Evolutionary conservation across 139 green algal species (phyloP).

Genomic region (Micractinium conductrix): DNA sequence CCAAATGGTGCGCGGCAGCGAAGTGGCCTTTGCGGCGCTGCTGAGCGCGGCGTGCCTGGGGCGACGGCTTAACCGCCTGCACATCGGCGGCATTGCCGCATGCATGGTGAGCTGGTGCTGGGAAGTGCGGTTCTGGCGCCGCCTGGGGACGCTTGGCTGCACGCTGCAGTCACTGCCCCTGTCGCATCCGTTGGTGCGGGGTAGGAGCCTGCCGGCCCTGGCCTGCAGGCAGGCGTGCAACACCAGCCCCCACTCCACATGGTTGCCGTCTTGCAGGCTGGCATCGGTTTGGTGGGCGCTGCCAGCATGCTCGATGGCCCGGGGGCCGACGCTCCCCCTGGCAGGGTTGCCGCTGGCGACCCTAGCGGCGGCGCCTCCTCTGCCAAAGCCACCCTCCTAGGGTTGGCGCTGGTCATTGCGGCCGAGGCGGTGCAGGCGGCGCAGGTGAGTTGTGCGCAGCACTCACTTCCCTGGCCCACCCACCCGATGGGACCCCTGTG

Average conservation of each 20-base stretch:
- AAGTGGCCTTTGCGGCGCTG: slow-evolving; percentile 71
- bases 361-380: not conserved
- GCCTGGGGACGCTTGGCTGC: no score
- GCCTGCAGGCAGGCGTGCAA: no score
- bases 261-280: not conserved
- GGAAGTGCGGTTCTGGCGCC: no score
- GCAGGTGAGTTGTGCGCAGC: no score
- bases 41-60: slow-evolving; percentile 62
- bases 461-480: no score
- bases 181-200: not conserved
- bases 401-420: slow-evolving; percentile 66
- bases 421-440: slow-evolving; percentile 67
- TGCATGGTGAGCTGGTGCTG: slow-evolving; percentile 58
- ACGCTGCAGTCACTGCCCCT: not conserved
- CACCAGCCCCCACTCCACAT: no score
- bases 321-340: not conserved
- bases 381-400: slow-evolving; percentile 12
- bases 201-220: no score
- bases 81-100: slow-evolving; percentile 77
- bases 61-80: slow-evolving; percentile 62
- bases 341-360: not conserved
- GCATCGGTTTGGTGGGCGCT: not conserved
- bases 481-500: no score
- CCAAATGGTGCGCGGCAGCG: slow-evolving; percentile 60
- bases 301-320: not conserved